phyloP scores from a whole-genome alignment of 2,329 filamentous ascomycete species.

The Akanthomyces muscarius region DNA sequence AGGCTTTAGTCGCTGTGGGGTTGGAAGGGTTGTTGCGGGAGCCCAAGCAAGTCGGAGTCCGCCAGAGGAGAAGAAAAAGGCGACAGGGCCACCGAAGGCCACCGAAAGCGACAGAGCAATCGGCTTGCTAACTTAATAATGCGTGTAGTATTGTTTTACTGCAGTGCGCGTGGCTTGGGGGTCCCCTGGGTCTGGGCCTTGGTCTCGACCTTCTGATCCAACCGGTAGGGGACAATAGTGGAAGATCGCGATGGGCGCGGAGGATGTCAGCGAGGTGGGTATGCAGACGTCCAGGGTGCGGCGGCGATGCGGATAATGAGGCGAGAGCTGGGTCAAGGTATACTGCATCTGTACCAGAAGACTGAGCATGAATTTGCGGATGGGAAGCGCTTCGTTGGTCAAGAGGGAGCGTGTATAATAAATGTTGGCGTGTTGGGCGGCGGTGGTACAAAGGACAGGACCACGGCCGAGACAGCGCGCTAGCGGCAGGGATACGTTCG shows the following conservation, averaged over 20 bases:
- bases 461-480: neutral
- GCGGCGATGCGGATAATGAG: neutral
- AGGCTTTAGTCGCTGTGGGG: neutral
- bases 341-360: neutral
- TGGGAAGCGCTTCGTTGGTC: neutral
- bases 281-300: neutral
- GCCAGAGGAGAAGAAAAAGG: neutral
- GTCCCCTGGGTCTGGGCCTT: conserved; percentile 10
- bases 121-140: conserved; percentile 1
- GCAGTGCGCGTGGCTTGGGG: conserved; percentile 11
- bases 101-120: neutral
- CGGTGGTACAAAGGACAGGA: neutral
- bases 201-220: conserved; percentile 8
- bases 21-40: neutral
- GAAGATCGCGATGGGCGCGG: conserved; percentile 11
- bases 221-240: neutral
- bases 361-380: neutral
- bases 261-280: conserved; percentile 4
- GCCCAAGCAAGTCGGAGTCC: neutral
- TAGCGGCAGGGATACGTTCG: neutral
- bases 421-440: neutral
- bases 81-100: neutral
- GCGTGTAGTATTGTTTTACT: conserved; percentile 5
- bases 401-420: neutral
- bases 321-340: neutral